Evolutionary conservation across 208 protist species (phyloP), one percentile per base, ranked within the genome.

Genomic region (Leishmania aethiopica): DNA sequence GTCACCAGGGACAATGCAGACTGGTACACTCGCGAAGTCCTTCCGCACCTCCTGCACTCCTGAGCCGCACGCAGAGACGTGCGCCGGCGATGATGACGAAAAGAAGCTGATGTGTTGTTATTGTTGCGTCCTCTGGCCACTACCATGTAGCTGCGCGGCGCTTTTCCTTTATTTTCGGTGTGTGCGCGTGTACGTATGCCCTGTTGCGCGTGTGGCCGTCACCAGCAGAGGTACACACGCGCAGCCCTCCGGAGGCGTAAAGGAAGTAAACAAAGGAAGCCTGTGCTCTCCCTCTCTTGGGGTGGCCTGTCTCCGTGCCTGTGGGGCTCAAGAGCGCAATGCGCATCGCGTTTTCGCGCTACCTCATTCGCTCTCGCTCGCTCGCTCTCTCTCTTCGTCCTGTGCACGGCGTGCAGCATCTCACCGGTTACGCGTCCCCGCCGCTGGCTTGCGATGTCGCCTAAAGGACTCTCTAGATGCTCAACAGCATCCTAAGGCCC

Each of bases 21-120:
- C 47, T 90, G 88, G 88, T 90, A 88, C 81, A 86, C 78, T 17
- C 84, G 88, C 8, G 66, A 83, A 32, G 81, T 90, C 17, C 80
- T 90, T 25, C 84, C 82, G 17, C 84, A 88, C 71, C 79, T 86
- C 28, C 69, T 88, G 59, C 84, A 87, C 53, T 80, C 81, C 2
- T 83, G 47, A 76, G 7, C 49, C 5, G 22, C 37, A 51, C 69
- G 53, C 28, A 42, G 69, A 53, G 42, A 22, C n/a, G 22, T 51
- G 35, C 69, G 28, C 45, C 69, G 42, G 45, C 8, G 69, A 32
- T 53, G 79, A 40, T 32, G 35, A 13, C 7, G n/a, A 10, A 35
- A 11, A 11, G 45, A 37, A 3, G 25, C 2, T 19, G 40, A n/a
- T 6, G 7, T 28, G 17, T 7, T 11, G 1, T 55, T 55, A 45